Base-by-base conservation (phyloP, 2,329 filamentous ascomycete genomes). In the Chrysosphaeria jannelii region DNA sequence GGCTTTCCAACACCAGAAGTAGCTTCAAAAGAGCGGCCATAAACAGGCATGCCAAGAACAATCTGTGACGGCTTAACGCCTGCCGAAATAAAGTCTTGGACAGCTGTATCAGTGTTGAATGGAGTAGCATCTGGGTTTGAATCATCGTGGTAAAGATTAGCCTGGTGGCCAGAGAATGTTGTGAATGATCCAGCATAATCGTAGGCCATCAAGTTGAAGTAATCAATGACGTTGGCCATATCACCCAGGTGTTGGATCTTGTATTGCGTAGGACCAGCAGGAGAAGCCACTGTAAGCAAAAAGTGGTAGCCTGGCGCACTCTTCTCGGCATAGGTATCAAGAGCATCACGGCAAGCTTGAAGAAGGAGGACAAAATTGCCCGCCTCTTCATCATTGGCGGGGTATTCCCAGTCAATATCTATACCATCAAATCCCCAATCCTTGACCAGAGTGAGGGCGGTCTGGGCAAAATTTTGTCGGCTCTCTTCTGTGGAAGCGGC, bases 21-120 rank as follows among this genome's bases (percentile, higher is more conserved):
- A 14, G 48, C 42, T 24, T 53, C 44, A 35, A 81, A 85, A 0
- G 64, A 49, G 11, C 70, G 66, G 1, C 72, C 74, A 35, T 81
- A 85, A 5, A 88, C 48, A 0, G 75, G 74, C 53, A 81, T 67
- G 3, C 74, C 72, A 5, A 85, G 47, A 3, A 74, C 54, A 25
- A 88, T 57, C 41, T 81, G 79, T 24, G 42, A 39, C 0, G 59
- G 36, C 0, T 58, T 46, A 0, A 81, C 57, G 4, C 64, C 65
- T 6, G 55, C 53, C 1, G 46, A 40, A 14, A 63, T 44, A 42
- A 85, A 85, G 28, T 56, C 60, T 7, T 50, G 40, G 21, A 85
- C 44, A 4, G 72, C 70, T 9, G 47, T 44, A 15, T 68, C 50
- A 2, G 65, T 67, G 36, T 56, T 68, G 47, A 66, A 79, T 0